Base-by-base conservation (phyloP, 139 green algal species). In the Chloropicon primus region DNA sequence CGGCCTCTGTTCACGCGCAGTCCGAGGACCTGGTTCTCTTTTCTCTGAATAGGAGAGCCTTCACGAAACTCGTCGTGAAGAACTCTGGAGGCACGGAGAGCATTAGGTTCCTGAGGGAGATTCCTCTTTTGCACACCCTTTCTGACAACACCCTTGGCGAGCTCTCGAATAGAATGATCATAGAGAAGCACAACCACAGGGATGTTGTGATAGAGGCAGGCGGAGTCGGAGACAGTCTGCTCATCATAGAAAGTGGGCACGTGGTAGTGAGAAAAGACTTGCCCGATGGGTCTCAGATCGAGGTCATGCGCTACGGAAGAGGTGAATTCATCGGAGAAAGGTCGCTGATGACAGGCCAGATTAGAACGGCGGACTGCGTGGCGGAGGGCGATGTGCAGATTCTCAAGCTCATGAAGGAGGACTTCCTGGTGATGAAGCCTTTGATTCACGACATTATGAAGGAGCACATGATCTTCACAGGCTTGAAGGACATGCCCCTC, bases 321-420 rank as follows among this genome's bases (percentile, higher is more conserved):
- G 89, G 89, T 0, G 84, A 92, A 74, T 91, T 93, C 78, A 86
- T 93, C 24, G 89, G 89, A 24, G 89, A 93, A 85, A 84, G 89
- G 53, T 86, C 87, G 71, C 83, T 93, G 21, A 89, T 93, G 80
- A 92, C 90, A 78, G 87, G 89, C 81, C 85, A 88, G 78, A 79
- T 93, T 80, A 86, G 89, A 72, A 87, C 78, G 24, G 89, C 89
- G 1, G 86, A 91, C 71, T 93, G 89, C 79, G 84, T 92, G 2
- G 89, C 89, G 1, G 81, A 86, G 25, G 86, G 87, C 0, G 79
- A 76, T 1, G 89, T 93, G 53, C 86, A 90, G 27, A n/a, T 28
- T 23, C 24, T 22, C 54, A 79, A 74, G 88, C 90, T 93, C 78
- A 86, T 83, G 26, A 91, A 91, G 82, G 80, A 86, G 1, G 89